phyloP scores from a whole-genome alignment of 192 early-diverging fungal genomes.

The Diversispora eburnea region DNA sequence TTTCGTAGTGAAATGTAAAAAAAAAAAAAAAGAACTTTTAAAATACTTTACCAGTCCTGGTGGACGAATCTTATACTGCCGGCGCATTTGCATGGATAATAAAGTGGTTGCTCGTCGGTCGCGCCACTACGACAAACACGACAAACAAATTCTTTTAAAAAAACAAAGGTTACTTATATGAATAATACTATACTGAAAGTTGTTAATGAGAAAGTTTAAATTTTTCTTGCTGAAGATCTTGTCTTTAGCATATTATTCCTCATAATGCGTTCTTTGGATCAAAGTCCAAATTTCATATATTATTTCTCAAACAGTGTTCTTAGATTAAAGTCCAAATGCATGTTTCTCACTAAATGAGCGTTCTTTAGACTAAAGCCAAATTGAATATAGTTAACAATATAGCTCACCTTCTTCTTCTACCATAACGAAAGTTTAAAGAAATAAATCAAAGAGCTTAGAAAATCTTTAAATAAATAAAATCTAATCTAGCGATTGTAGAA shows the following conservation, averaged over 20 bases:
- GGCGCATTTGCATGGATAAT: conserved; percentile 93
- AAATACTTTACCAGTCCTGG: conserved; percentile 68
- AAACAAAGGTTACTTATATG: background rate
- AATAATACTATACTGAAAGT: background rate
- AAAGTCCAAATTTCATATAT: background rate
- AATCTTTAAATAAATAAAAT: no score
- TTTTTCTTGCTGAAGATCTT: background rate
- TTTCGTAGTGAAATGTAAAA: background rate
- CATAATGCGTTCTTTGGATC: background rate
- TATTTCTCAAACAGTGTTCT: no score
- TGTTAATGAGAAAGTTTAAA: background rate
- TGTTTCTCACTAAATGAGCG: no score
- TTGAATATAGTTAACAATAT: no score
- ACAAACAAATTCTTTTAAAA: conserved; percentile 56
- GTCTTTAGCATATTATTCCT: background rate
- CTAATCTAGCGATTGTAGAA: no score
- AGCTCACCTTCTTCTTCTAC: background rate
- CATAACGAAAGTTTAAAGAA: background rate
- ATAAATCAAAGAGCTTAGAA: no score
- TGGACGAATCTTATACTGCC: conserved; percentile 95
- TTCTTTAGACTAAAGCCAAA: no score
- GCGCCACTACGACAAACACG: conserved; percentile 77
- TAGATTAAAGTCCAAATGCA: no score
- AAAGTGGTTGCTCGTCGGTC: conserved; percentile 79
- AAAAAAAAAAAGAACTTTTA: background rate